Conservation (phyloP, 768 basidiomycete genomes). For the Russula foetens region DNA sequence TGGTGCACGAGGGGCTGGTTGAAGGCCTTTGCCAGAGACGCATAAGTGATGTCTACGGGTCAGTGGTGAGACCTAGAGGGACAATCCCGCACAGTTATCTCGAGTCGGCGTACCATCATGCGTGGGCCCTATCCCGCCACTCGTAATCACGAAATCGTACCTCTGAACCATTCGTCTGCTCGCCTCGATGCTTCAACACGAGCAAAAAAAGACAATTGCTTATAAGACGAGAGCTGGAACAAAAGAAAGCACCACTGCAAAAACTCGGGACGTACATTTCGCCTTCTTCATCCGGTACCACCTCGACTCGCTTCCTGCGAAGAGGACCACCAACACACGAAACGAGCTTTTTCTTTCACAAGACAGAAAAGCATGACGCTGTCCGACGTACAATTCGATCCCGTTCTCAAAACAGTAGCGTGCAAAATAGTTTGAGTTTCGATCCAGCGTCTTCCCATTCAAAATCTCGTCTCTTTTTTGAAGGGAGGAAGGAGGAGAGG, state of each 20-base stretch:
- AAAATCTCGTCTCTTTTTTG: slow-evolving; percentile 73
- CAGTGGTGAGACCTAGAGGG: neutral
- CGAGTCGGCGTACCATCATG: slow-evolving; percentile 62
- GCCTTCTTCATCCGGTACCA: slow-evolving; percentile 82
- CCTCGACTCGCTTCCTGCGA: slow-evolving; percentile 76
- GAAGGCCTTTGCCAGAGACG: slow-evolving; percentile 83
- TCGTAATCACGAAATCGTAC: slow-evolving; percentile 88
- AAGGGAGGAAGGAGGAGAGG: too few species aligned
- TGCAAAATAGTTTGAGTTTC: slow-evolving; percentile 81
- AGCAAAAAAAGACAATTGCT: neutral
- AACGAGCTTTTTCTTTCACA: slow-evolving; percentile 18
- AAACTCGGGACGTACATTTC: slow-evolving; percentile 83
- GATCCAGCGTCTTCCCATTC: slow-evolving; percentile 83
- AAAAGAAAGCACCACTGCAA: too few species aligned
- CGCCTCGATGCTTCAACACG: slow-evolving; percentile 62
- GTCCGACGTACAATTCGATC: slow-evolving; percentile 52
- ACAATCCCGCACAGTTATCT: too few species aligned
- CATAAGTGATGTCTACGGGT: slow-evolving; percentile 75
- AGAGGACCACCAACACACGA: too few species aligned
- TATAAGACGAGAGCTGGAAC: too few species aligned
- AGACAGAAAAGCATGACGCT: slow-evolving; percentile 16
- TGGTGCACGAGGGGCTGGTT: slow-evolving; percentile 60
- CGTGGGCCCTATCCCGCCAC: slow-evolving; percentile 87
- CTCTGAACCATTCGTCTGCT: slow-evolving; percentile 68
- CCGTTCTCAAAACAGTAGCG: slow-evolving; percentile 86